Base-by-base conservation (phyloP, 1,284 basidiomycete genomes). In the Marasmius tenuissimus region DNA sequence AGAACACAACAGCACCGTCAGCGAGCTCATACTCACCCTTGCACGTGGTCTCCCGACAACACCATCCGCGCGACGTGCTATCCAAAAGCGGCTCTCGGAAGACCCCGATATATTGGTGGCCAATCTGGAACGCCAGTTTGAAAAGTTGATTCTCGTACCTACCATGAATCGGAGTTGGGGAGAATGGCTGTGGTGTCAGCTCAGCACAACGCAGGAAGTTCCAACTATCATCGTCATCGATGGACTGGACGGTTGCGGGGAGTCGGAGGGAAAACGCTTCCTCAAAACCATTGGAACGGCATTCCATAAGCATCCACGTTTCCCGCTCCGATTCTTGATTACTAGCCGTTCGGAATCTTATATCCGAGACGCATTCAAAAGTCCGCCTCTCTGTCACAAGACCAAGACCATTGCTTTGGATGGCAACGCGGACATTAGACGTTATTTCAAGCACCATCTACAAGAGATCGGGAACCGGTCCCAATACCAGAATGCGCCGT, bases 251-350 rank as follows among this genome's bases (percentile, higher is more conserved):
- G 51, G 54, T n/a, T 60, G 58, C 33, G 16, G 22, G 2, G 50
- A 54, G 16, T 7, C 20, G n/a, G 22, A 11, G 7, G 27, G 56
- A 56, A 18, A 5, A 1, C 52, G 34, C 1, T 37, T 60, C 18
- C 42, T 60, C 33, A 37, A 9, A 14, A 38, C 38, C 34, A 54
- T 54, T 11, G 4, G 10, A 18, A 12, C 22, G 6, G 27, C 27
- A 11, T 37, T n/a, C n/a, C 34, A 2, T 7, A 2, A 37, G 2
- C 6, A 10, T 11, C 11, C 14, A 33, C 16, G 8, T 54, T 37
- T 69, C 0, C 70, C 70, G 2, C 61, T 73, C 6, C 67, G 68
- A 55, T 69, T 72, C 61, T 65, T 73, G 56, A 66, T 73, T 33
- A 62, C 65, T 5, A 67, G 67, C 35, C 63, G 69, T 6, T 69